Evolutionary conservation across 768 basidiomycete species (phyloP), one percentile per base, ranked within the genome.

Genomic region (Coprinopsis sp.): DNA sequence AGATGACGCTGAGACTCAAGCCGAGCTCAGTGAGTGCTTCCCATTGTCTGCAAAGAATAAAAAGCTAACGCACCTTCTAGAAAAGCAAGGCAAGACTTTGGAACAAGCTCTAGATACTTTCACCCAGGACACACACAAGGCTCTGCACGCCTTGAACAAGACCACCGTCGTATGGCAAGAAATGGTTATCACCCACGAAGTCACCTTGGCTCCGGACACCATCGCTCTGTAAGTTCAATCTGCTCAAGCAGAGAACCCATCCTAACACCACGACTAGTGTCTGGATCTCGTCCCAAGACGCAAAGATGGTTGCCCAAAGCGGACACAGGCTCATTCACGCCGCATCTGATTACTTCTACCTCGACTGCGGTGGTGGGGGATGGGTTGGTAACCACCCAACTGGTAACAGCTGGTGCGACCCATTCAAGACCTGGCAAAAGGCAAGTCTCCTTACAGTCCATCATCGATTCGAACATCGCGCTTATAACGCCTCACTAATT

Each of bases 131-230:
- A 79, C 74, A 1, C 89, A 91, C 54, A 55, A 55, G 0, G 73
- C 78, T 2, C 62, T 92, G 19, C 62, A 61, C 3, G 59, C 58
- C 0, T 57, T 71, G 6, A 82, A 82, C 0, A 91, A 91, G 65
- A 85, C 77, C 0, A 79, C 89, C 0, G 78, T 91, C 22, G 87
- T 92, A 10, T 91, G 87, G 85, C 81, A 92, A 73, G 84, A 88
- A 58, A 83, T 87, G 82, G 76, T 79, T 2, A 62, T 85, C 37
- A 64, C 65, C 2, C 73, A 80, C 52, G 63, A 71, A 33, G 64
- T 82, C 12, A 66, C 56, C 2, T 61, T 68, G 47, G 68, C 53
- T 2, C 72, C 76, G 38, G 66, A 77, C 34, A 77, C 82, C 0
- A 52, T 84, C 21, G 74, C 80, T 37, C 67, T 84, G 81, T 83